These are phyloP conservation scores for Bertia moriformis DNA, from an alignment of 2,329 filamentous ascomycete species.

Conservation along the genomic window DNA sequence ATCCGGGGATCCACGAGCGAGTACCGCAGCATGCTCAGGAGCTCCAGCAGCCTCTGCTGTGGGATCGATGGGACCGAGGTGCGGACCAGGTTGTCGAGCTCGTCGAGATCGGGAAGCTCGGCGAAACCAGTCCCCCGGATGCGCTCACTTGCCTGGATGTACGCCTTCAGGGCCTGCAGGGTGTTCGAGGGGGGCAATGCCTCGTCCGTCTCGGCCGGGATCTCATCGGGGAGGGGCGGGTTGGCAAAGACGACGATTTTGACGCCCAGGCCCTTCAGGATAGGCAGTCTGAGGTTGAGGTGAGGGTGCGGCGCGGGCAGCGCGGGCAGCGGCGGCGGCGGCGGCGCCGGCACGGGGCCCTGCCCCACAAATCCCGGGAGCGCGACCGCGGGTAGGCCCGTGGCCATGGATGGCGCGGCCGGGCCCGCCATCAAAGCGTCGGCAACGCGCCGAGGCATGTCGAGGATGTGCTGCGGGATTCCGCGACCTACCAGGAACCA, in stretches of 20 bases:
- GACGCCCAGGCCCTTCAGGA: constrained; percentile 55
- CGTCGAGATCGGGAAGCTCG: constrained; percentile 49
- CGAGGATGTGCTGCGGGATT: constrained; percentile 75
- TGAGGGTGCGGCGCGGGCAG: no score
- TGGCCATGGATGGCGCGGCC: constrained; percentile 38
- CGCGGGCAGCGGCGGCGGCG: no score
- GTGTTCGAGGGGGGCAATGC: constrained; percentile 38
- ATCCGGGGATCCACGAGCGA: constrained; percentile 65
- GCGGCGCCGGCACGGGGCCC: constrained; percentile 4
- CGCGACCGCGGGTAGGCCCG: constrained; percentile 15
- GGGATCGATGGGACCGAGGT: constrained; percentile 39
- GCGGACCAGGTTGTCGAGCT: constrained; percentile 45
- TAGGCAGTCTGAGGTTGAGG: constrained; percentile 54
- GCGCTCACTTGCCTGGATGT: constrained; percentile 48
- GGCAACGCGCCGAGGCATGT: constrained; percentile 72
- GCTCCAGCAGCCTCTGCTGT: constrained; percentile 55
- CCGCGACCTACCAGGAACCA: constrained; percentile 79
- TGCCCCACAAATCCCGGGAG: constrained; percentile 12
- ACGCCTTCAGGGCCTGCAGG: constrained; percentile 51
- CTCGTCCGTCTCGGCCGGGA: constrained; percentile 63
- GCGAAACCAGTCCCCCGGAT: constrained; percentile 56
- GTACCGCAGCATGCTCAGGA: constrained; percentile 73
- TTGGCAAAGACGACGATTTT: constrained; percentile 62
- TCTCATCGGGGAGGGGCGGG: constrained; percentile 67
- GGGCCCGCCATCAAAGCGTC: constrained; percentile 56